Evolutionary conservation across 176 grass and related monocot species (phyloP).

Genomic region (Alopecurus myosuroides): DNA sequence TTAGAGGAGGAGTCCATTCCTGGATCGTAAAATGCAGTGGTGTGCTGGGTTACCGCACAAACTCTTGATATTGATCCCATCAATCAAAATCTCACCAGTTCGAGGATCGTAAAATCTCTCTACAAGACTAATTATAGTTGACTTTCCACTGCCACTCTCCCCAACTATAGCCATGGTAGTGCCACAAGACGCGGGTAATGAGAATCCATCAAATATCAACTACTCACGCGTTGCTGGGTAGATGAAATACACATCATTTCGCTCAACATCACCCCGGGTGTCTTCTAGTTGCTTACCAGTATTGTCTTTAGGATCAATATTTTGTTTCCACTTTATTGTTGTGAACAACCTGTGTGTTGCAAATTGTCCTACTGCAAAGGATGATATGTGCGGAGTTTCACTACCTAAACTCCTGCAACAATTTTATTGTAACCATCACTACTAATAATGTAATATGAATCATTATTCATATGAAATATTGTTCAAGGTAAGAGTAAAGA

Average conservation of each 20-base stretch:
- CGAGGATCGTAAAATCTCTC: conserved; percentile 44
- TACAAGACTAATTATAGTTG: conserved; percentile 35
- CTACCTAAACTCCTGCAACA: conserved; percentile 13
- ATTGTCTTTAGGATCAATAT: conserved; percentile 20
- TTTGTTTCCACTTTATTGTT: conserved; percentile 31
- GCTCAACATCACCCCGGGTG: conserved; percentile 37
- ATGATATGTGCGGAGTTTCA: conserved; percentile 17
- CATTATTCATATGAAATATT: neutral
- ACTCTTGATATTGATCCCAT: conserved; percentile 34
- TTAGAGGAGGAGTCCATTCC: no score
- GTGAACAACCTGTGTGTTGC: conserved; percentile 35
- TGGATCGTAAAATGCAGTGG: no score
- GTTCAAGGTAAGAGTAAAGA: neutral
- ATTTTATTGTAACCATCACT: neutral
- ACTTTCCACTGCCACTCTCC: conserved; percentile 31
- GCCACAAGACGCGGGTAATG: conserved; percentile 11
- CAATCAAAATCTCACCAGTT: conserved; percentile 33
- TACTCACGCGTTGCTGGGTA: conserved; percentile 43
- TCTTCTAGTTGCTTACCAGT: conserved; percentile 14
- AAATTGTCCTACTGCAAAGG: conserved; percentile 21
- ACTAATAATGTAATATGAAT: neutral
- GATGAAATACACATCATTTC: conserved; percentile 40
- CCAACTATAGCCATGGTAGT: conserved; percentile 39
- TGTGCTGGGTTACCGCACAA: no score
- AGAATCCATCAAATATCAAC: no score